phyloP scores from a whole-genome alignment of 1,284 basidiomycete species.

The Fistulina hepatica region DNA sequence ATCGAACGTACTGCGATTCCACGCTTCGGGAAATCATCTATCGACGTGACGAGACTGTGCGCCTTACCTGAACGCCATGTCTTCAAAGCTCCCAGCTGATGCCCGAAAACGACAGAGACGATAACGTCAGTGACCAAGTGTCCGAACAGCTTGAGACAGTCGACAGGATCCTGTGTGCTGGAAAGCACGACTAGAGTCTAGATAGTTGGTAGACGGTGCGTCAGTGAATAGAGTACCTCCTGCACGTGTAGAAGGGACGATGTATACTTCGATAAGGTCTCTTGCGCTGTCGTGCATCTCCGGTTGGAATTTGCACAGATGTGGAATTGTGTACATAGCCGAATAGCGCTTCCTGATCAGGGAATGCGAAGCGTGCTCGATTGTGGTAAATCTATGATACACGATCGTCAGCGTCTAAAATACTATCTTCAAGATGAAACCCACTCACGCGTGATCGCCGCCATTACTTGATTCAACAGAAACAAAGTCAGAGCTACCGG shows the following conservation, averaged over 20 bases:
- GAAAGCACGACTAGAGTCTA: too few relatives aligned
- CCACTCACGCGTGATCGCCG: slow-evolving; percentile 61
- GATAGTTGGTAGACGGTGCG: neutral
- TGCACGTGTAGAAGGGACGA: neutral
- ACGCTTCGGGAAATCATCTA: neutral
- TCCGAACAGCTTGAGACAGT: neutral
- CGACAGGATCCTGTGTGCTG: neutral
- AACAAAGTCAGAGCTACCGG: slow-evolving; percentile 3
- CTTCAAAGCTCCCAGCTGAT: neutral
- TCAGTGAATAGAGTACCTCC: neutral
- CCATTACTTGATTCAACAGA: slow-evolving; percentile 41
- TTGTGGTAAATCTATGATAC: slow-evolving; percentile 53
- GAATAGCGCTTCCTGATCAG: slow-evolving; percentile 58
- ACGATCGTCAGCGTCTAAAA: slow-evolving; percentile 26
- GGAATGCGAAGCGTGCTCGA: slow-evolving; percentile 52
- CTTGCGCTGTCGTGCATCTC: slow-evolving; percentile 39
- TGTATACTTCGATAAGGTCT: neutral
- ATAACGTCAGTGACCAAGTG: neutral
- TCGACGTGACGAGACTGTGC: neutral
- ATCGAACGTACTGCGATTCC: neutral
- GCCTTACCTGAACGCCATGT: neutral
- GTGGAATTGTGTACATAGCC: slow-evolving; percentile 51
- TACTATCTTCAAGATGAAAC: slow-evolving; percentile 9
- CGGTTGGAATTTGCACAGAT: slow-evolving; percentile 49
- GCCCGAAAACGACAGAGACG: neutral